These are phyloP conservation scores for Vitis hybrid DNA, from an alignment of 177 flowering plant genomes.

Conservation along the genomic window DNA sequence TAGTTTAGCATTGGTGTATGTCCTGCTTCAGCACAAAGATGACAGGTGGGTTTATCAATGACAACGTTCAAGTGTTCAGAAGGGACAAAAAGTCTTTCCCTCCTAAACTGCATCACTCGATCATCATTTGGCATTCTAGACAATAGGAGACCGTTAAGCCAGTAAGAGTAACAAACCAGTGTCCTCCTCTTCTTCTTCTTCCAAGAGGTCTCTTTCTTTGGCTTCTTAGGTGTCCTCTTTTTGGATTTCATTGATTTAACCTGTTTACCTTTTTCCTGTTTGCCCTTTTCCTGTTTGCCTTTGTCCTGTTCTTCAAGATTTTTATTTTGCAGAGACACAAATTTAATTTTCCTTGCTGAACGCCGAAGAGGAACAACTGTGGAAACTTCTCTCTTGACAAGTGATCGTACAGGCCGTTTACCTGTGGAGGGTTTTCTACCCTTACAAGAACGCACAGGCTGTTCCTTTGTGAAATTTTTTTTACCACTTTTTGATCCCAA, in stretches of 20 bases:
- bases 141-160: constrained; percentile 77
- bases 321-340: constrained; percentile 30
- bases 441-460: constrained; percentile 10
- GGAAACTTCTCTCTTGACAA: constrained; percentile 20
- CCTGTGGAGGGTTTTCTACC: constrained; percentile 16
- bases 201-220: constrained; percentile 28
- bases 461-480: constrained; percentile 4
- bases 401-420: constrained; percentile 15
- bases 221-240: constrained; percentile 26
- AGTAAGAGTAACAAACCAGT: constrained; percentile 45
- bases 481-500: constrained; percentile 9
- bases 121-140: constrained; percentile 71
- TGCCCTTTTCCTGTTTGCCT: constrained; percentile 17
- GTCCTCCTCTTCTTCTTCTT: constrained; percentile 62
- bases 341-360: constrained; percentile 51
- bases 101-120: constrained; percentile 46
- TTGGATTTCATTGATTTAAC: constrained; percentile 21
- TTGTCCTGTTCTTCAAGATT: constrained; percentile 34
- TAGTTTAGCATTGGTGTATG: constrained; percentile 36
- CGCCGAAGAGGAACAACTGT: constrained; percentile 51
- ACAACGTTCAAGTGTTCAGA: constrained; percentile 21
- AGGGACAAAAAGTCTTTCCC: constrained; percentile 38
- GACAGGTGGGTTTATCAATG: constrained; percentile 47
- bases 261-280: no score
- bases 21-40: constrained; percentile 53